Evolutionary conservation across 768 basidiomycete species (phyloP), one percentile per base, ranked within the genome.

Genomic region (Suillus hirtellus): DNA sequence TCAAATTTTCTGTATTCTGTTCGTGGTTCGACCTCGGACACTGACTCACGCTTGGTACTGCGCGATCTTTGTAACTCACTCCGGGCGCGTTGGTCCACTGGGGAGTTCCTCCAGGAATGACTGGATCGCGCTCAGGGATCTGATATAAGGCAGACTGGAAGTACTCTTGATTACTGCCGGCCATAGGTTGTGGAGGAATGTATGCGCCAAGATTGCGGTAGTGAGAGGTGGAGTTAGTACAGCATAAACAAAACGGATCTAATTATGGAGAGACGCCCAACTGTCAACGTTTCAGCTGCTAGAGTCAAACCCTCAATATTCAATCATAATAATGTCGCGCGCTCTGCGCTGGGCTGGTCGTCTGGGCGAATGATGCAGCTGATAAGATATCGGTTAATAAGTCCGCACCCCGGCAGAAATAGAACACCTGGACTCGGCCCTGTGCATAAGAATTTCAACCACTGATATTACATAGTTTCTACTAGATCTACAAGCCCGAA

Each of bases 41-140:
- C 78, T 75, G 53, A 79, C 35, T 37, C 35, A 37, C 77, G 59
- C 62, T 65, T 34, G 71, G 70, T 59, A 76, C 70, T 27, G 66
- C 66, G 66, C 78, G 72, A 68, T 77, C 77, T 61, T 63, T 60
- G 53, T 27, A 69, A 67, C 52, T 71, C 68, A 65, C 69, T 64
- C 61, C 69, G 31, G 59, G 59, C 40, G 61, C 27, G 44, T 58
- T 59, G 50, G 35, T 59, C 75, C 73, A 76, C 42, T 69, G 71
- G 12, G 59, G 59, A 58, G 72, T 64, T 42, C 72, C 68, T 55
- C 69, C 66, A 27, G 71, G 70, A 42, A 70, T 15, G 37, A 70
- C 63, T 21, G 72, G 72, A n/a, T 77, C 71, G 64, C 70, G 70
- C 21, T 79, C 78, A 54, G 70, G 68, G 27, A 71, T 71, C 60